Conservation (phyloP, 164 flowering plant genomes). For the Euptelea pleiosperma region DNA sequence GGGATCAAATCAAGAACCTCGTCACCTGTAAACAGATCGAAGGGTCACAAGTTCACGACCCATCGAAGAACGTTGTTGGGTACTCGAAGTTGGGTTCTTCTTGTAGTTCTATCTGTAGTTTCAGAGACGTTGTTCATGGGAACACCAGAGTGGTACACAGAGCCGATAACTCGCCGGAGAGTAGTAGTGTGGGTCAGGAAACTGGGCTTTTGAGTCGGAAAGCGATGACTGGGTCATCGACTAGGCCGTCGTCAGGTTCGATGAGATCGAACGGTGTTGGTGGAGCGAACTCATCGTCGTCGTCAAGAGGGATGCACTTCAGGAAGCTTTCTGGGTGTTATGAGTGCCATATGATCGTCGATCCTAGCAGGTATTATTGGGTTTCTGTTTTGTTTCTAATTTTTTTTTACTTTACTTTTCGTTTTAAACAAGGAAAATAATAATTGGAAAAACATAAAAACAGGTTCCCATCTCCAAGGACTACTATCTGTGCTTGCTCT, state of each 20-base stretch:
- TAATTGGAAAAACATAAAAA: not conserved
- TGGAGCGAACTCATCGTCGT: constrained; percentile 24
- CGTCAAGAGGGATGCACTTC: constrained; percentile 35
- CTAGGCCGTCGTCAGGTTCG: constrained; percentile 31
- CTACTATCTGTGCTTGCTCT: constrained; percentile 65
- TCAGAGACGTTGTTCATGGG: constrained; percentile 76
- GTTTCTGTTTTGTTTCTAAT: not conserved
- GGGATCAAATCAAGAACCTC: constrained; percentile 90
- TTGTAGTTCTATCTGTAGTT: constrained; percentile 72
- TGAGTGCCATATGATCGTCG: constrained; percentile 35
- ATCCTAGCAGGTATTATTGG: constrained; percentile 28
- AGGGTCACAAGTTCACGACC: constrained; percentile 56
- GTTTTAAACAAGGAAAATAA: not conserved
- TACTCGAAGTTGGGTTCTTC: constrained; percentile 58
- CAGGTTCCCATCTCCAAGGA: constrained; percentile 65
- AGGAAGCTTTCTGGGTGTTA: constrained; percentile 42
- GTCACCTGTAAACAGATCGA: constrained; percentile 76
- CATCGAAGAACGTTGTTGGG: constrained; percentile 34
- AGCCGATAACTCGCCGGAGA: constrained; percentile 79
- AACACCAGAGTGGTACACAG: constrained; percentile 79
- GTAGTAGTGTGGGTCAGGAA: constrained; percentile 60
- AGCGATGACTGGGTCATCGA: constrained; percentile 22
- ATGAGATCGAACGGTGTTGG: constrained; percentile 37
- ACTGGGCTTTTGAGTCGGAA: constrained; percentile 46
- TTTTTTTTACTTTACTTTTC: not conserved